A percentile compares a stretch with the other conserved stretches of the same genome.
Evolutionary conservation across 371 early-diverging fungal species (phyloP).

Genomic region (Mucor plumbeus): DNA sequence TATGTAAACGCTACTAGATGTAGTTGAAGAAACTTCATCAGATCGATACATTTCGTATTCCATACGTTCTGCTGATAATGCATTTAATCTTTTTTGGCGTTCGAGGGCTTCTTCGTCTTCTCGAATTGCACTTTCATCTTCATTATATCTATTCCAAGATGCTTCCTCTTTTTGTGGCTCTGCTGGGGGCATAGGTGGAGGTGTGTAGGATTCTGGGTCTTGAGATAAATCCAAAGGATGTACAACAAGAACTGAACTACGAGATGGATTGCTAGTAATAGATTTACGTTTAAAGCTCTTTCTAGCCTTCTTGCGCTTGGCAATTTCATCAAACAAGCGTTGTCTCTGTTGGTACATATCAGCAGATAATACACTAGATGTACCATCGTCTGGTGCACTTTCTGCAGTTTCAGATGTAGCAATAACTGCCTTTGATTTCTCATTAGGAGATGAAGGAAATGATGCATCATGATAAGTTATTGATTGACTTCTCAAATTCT

Average conservation of each 20-base stretch:
- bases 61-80: conserved; percentile 24
- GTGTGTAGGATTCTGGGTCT: conserved; percentile 11
- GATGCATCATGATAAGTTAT: conserved; percentile 18
- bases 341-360: conserved; percentile 33
- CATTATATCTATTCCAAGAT: conserved; percentile 22
- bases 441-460: conserved; percentile 9
- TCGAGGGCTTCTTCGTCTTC: conserved; percentile 18
- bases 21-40: not conserved
- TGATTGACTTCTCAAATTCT: not conserved
- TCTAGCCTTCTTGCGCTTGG: conserved; percentile 28
- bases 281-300: conserved; percentile 21
- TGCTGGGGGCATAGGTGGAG: conserved; percentile 25
- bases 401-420: not conserved
- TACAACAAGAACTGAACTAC: conserved; percentile 8
- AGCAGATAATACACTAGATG: conserved; percentile 1
- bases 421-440: not conserved
- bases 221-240: conserved; percentile 33
- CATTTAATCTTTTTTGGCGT: conserved; percentile 13
- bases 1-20: not conserved
- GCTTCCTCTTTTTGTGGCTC: not conserved
- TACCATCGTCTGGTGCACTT: not conserved
- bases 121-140: not conserved
- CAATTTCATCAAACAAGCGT: conserved; percentile 32
- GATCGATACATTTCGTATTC: conserved; percentile 34
- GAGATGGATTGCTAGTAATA: not conserved